Conservation (phyloP, 176 grass and related monocot species). For the Lolium multiflorum region DNA sequence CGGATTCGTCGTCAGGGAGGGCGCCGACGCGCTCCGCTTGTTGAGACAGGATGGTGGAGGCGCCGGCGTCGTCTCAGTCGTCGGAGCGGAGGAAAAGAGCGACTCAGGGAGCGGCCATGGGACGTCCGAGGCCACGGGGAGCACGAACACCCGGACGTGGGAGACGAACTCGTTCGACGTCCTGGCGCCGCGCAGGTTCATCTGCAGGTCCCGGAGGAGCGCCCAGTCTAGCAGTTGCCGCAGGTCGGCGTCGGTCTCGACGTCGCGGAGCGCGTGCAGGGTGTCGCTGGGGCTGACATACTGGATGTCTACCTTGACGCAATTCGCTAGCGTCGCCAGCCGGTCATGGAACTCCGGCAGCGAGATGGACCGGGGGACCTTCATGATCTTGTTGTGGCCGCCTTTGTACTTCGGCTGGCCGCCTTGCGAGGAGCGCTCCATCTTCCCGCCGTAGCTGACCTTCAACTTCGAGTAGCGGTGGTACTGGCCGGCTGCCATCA, state of each 20-base stretch:
- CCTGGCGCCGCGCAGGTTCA: neutral
- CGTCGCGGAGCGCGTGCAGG: neutral
- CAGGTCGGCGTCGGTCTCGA: neutral
- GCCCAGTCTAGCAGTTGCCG: neutral
- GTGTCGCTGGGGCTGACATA: neutral
- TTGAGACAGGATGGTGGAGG: neutral
- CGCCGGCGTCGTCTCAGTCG: neutral
- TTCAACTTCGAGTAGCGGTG: neutral
- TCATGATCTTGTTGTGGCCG: neutral
- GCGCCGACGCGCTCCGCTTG: neutral
- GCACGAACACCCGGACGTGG: neutral
- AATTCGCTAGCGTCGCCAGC: neutral
- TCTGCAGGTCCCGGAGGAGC: neutral
- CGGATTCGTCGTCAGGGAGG: neutral
- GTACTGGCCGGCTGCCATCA: no score
- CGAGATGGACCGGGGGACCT: neutral
- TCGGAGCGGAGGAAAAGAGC: neutral
- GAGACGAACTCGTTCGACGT: neutral
- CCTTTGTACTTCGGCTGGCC: neutral
- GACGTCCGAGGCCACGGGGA: neutral
- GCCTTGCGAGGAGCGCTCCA: neutral
- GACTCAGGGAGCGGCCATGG: neutral
- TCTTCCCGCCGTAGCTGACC: slow-evolving; percentile 7
- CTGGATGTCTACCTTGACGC: neutral
- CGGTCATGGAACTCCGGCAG: neutral